Percentiles rank a stretch among this genome's conserved stretches.
Evolutionary conservation across 176 grass and related monocot genomes (phyloP).

Genomic region (Saccharum officinarum): DNA sequence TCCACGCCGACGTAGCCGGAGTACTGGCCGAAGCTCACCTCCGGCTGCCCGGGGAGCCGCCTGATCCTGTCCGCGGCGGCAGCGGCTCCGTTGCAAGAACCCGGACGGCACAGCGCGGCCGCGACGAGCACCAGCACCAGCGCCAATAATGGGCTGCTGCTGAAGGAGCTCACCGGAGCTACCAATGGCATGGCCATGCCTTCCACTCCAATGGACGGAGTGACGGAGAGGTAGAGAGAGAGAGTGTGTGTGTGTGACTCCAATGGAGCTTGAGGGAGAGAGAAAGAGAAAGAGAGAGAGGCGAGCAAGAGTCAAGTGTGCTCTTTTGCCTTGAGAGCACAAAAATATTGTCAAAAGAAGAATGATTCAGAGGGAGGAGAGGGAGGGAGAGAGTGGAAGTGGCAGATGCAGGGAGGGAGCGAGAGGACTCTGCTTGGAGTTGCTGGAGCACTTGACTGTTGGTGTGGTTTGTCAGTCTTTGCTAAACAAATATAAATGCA

Average conservation of each 20-base stretch:
- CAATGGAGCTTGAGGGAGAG: neutral
- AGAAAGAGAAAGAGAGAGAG: neutral
- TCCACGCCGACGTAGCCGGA: constrained; percentile 84
- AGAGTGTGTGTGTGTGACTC: neutral
- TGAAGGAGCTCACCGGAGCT: constrained; percentile 4
- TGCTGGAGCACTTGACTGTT: constrained; percentile 18
- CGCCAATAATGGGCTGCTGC: constrained; percentile 16
- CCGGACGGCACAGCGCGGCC: constrained; percentile 27
- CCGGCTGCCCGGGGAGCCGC: constrained; percentile 80
- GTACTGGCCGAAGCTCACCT: constrained; percentile 84
- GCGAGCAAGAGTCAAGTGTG: constrained; percentile 48
- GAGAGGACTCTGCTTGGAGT: neutral
- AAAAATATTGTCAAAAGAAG: constrained; percentile 39
- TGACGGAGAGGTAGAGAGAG: constrained; percentile 13
- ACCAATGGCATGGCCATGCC: constrained; percentile 15
- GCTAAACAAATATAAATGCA: neutral
- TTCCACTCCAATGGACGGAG: constrained; percentile 20
- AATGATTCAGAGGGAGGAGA: constrained; percentile 38
- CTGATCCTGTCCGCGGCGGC: constrained; percentile 54
- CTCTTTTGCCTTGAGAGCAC: constrained; percentile 65
- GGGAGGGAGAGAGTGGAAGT: constrained; percentile 33
- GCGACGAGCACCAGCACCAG: constrained; percentile 3
- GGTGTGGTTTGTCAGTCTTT: constrained; percentile 25
- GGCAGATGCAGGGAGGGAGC: constrained; percentile 23
- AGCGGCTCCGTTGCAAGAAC: constrained; percentile 18